Percentiles rank a stretch among this genome's conserved stretches.
Conservation (phyloP, 192 early-diverging fungal genomes). For the Coemansia furcata region DNA sequence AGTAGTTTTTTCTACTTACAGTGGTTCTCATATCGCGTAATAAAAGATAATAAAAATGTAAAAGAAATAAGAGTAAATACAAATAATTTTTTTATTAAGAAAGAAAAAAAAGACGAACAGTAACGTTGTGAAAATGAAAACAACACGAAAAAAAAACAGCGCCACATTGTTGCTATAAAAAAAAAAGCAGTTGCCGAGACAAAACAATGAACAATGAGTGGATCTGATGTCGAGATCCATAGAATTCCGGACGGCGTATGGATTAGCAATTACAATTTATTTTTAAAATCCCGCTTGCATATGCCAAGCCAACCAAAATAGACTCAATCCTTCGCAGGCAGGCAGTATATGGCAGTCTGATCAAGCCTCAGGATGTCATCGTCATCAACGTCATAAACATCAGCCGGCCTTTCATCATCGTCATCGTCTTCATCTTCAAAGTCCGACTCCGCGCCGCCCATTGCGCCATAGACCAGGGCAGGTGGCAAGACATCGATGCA, state of each 20-base stretch:
- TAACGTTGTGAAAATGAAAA: background rate
- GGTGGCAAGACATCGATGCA: conserved; percentile 16
- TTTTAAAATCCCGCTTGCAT: too few species aligned
- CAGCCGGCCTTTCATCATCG: background rate
- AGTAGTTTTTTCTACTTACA: background rate
- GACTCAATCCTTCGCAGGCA: background rate
- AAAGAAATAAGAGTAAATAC: background rate
- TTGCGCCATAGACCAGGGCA: background rate
- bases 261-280: too few species aligned
- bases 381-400: background rate
- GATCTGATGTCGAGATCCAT: too few species aligned
- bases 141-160: background rate
- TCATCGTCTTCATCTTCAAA: conserved; percentile 21
- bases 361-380: conserved; percentile 12
- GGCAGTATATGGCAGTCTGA: conserved; percentile 16
- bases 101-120: conserved; percentile 7
- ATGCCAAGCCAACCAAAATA: background rate
- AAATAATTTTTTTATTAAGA: conserved; percentile 9
- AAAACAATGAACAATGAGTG: background rate
- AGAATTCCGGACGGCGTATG: background rate
- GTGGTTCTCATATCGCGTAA: conserved; percentile 2
- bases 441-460: conserved; percentile 26
- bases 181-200: background rate
- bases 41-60: background rate
- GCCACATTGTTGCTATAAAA: background rate